These are phyloP conservation scores for Crithidia bombi DNA, from an alignment of 208 protist genomes.

Conservation along the genomic window DNA sequence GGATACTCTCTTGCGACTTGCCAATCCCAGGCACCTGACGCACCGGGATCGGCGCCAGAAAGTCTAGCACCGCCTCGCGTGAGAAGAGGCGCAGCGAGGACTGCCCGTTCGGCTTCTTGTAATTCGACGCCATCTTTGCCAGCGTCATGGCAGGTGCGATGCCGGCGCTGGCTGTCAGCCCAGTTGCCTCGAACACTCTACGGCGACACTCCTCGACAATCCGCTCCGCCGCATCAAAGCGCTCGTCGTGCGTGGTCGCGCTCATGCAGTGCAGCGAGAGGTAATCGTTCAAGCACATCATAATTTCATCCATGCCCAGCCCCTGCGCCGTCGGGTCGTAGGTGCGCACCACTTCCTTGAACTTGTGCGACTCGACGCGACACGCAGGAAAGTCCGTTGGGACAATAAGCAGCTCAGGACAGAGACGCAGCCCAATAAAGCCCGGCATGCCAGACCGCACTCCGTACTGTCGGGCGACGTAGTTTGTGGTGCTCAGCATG, in stretches of 20 bases:
- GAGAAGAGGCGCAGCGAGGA: slow-evolving; percentile 54
- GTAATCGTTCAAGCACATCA: slow-evolving; percentile 67
- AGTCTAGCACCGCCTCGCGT: slow-evolving; percentile 59
- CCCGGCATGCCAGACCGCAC: slow-evolving; percentile 95
- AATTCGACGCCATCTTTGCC: slow-evolving; percentile 90
- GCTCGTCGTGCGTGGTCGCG: slow-evolving; percentile 20
- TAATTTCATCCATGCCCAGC: slow-evolving; percentile 76
- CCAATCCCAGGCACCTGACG: slow-evolving; percentile 74
- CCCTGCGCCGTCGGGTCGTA: slow-evolving; percentile 80
- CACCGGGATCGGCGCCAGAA: slow-evolving; percentile 42
- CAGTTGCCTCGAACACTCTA: slow-evolving; percentile 47
- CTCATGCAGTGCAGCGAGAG: slow-evolving; percentile 23
- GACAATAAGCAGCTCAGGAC: slow-evolving; percentile 84
- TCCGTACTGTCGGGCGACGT: slow-evolving; percentile 93
- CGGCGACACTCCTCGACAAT: slow-evolving; percentile 59
- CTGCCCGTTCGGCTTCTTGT: slow-evolving; percentile 95
- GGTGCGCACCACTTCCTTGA: slow-evolving; percentile 57
- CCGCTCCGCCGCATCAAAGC: slow-evolving; percentile 47
- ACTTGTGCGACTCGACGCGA: slow-evolving; percentile 46
- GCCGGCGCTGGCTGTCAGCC: slow-evolving; percentile 78
- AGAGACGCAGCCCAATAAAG: slow-evolving; percentile 90
- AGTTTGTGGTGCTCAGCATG: slow-evolving; percentile 96
- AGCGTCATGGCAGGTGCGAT: slow-evolving; percentile 80
- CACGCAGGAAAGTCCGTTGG: slow-evolving; percentile 69
- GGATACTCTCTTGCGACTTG: slow-evolving; percentile 50